phyloP scores from a whole-genome alignment of 208 protist species.

The Angomonas ambiguus region DNA sequence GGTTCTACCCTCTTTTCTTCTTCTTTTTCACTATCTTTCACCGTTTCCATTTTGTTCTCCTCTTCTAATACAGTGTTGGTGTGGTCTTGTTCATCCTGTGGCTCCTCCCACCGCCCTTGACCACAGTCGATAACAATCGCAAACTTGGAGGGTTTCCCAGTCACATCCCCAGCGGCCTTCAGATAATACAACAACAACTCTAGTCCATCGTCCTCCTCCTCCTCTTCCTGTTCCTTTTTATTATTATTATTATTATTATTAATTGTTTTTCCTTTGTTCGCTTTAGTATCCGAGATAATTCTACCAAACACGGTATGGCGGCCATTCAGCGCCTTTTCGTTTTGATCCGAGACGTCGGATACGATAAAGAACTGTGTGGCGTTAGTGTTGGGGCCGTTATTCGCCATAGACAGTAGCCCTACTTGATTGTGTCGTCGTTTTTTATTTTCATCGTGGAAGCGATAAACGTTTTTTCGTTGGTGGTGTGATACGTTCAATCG shows the following conservation, averaged over 20 bases:
- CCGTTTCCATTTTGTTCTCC: neutral
- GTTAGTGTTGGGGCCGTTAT: slow-evolving; percentile 92
- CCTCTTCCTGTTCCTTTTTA: slow-evolving; percentile 68
- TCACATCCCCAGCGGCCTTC: slow-evolving; percentile 49
- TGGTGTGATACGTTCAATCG: neutral
- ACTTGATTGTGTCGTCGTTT: slow-evolving; percentile 81
- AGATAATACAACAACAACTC: slow-evolving; percentile 57
- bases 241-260: slow-evolving; percentile 58
- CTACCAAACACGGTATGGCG: neutral
- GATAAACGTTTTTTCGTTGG: slow-evolving; percentile 4
- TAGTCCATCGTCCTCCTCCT: slow-evolving; percentile 43
- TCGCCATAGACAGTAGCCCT: slow-evolving; percentile 87
- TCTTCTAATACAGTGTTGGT: neutral
- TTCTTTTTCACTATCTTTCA: neutral
- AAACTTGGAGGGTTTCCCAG: slow-evolving; percentile 68
- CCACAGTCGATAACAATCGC: slow-evolving; percentile 76
- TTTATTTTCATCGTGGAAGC: slow-evolving; percentile 93
- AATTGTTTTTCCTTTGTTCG: neutral
- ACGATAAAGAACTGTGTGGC: slow-evolving; percentile 91
- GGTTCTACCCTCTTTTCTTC: neutral
- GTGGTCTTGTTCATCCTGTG: slow-evolving; percentile 10
- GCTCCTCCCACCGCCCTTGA: slow-evolving; percentile 19
- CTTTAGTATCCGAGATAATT: slow-evolving; percentile 3
- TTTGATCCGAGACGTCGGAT: neutral
- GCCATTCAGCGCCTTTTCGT: neutral